Evolutionary conservation across 768 basidiomycete species (phyloP).

Genomic region (Amanita pallidorosea): DNA sequence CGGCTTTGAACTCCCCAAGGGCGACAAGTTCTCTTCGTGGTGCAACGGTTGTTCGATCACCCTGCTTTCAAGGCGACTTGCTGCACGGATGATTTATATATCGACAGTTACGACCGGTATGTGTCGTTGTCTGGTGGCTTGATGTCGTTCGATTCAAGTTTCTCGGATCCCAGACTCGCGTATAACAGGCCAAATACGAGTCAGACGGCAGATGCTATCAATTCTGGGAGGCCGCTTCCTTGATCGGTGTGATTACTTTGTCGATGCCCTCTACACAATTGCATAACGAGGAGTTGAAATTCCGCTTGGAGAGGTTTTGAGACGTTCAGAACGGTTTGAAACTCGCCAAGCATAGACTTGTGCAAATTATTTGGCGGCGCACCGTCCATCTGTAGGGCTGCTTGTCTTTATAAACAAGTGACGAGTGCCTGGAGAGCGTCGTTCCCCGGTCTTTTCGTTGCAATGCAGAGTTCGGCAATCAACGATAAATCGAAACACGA

Average conservation of each 20-base stretch:
- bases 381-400: no score
- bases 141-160: neutral
- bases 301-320: no score
- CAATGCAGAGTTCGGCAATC: no score
- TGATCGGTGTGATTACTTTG: constrained; percentile 18
- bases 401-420: no score
- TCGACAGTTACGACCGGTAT: constrained; percentile 43
- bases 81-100: constrained; percentile 54
- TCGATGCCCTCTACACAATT: no score
- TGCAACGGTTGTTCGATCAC: constrained; percentile 42
- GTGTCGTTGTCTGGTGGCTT: constrained; percentile 4
- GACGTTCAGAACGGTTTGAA: no score
- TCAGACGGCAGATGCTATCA: constrained; percentile 68
- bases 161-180: constrained; percentile 43
- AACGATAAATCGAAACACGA: no score
- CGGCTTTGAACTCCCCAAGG: constrained; percentile 46
- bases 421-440: no score
- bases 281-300: no score
- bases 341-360: no score
- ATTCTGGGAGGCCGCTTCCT: constrained; percentile 50
- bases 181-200: constrained; percentile 72
- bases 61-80: constrained; percentile 59
- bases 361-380: no score
- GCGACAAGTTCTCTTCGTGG: constrained; percentile 37
- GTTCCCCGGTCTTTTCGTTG: no score